Conservation (phyloP, 202 grass and related monocot species). For the Carex arenaria region DNA sequence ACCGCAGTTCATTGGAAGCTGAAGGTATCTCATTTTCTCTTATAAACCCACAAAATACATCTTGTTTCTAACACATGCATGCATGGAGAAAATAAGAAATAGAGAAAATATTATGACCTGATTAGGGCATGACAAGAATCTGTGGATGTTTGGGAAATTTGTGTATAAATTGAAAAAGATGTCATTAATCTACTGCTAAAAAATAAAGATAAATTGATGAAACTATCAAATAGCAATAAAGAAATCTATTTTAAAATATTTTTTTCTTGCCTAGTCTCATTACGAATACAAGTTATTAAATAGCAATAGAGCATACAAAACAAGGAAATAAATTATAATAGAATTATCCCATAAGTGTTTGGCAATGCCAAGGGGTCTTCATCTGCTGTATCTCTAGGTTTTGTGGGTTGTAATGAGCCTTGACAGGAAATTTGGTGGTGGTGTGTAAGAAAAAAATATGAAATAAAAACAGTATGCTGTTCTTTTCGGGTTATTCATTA, state of each 20-base stretch:
- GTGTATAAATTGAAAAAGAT: not conserved
- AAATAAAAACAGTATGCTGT: not conserved
- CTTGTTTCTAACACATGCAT: not conserved
- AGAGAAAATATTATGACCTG: not conserved
- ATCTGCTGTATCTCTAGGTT: not conserved
- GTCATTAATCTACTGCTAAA: not conserved
- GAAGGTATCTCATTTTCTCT: not conserved
- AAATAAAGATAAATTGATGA: not conserved
- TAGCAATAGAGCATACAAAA: not conserved
- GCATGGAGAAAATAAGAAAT: not conserved
- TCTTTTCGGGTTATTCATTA: not conserved
- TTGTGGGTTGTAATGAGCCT: not conserved
- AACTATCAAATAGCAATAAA: not conserved
- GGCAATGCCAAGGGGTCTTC: not conserved
- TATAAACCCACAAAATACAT: constrained; percentile 4
- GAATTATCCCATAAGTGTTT: not conserved
- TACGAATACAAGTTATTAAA: not conserved
- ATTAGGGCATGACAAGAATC: not conserved
- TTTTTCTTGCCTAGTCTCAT: not conserved
- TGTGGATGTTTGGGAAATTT: not conserved
- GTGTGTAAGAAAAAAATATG: not conserved
- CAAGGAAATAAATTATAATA: not conserved
- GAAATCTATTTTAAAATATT: not conserved
- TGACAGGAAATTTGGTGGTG: not conserved
- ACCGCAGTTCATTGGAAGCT: not conserved